phyloP scores from a whole-genome alignment of 2,329 filamentous ascomycete species.

The Ascochyta rabiei region DNA sequence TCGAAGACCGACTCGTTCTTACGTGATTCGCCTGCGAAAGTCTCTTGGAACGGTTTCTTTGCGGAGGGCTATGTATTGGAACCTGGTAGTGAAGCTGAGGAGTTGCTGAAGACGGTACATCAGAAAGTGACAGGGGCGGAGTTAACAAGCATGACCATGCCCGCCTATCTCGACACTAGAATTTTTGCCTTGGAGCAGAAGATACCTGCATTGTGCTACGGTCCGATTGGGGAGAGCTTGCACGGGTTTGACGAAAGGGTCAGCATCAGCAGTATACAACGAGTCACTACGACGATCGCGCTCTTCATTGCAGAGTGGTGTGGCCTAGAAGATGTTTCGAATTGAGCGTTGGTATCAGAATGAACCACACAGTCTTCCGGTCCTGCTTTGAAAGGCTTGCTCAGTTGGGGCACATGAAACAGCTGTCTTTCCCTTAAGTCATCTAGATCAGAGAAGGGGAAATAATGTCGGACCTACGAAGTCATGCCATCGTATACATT shows the following conservation, averaged over 20 bases:
- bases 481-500: no score
- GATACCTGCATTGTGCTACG: conserved; percentile 29
- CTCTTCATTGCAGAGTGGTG: conserved; percentile 30
- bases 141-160: conserved; percentile 22
- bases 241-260: conserved; percentile 29
- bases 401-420: no score
- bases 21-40: conserved; percentile 22
- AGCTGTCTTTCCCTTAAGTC: no score
- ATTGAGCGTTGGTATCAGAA: neutral
- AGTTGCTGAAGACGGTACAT: conserved; percentile 20
- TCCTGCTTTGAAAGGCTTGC: no score
- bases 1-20: conserved; percentile 19
- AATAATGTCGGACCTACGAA: no score
- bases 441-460: no score
- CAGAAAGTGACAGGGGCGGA: conserved; percentile 19
- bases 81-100: conserved; percentile 23
- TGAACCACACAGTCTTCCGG: neutral
- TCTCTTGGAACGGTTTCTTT: conserved; percentile 31
- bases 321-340: conserved; percentile 17
- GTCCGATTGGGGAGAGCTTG: conserved; percentile 21
- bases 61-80: conserved; percentile 28
- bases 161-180: conserved; percentile 24
- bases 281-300: conserved; percentile 25
- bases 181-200: conserved; percentile 29
- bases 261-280: conserved; percentile 25